Evolutionary conservation across 2,329 filamentous ascomycete species (phyloP).

Genomic region (Sporothrix brasiliensis): DNA sequence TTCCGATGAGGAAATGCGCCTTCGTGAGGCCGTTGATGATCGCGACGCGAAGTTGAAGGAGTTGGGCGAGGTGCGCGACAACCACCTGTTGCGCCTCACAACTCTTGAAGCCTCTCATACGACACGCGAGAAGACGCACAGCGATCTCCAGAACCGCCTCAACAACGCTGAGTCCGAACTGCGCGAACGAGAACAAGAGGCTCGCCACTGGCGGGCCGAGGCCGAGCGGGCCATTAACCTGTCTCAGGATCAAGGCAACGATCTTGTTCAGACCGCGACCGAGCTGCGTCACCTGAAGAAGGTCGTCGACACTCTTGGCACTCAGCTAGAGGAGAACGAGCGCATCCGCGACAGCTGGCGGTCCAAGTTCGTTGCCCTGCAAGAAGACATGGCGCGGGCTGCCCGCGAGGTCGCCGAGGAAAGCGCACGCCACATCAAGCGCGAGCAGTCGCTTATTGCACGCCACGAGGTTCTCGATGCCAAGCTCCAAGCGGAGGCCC

Average conservation of each 20-base stretch:
- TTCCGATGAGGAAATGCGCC: constrained; percentile 71
- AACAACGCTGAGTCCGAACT: constrained; percentile 59
- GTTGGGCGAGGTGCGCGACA: constrained; percentile 59
- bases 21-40: constrained; percentile 68
- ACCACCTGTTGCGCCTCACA: constrained; percentile 64
- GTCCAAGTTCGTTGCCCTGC: constrained; percentile 78
- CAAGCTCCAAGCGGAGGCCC: constrained; percentile 72
- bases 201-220: constrained; percentile 63
- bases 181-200: constrained; percentile 58
- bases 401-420: constrained; percentile 81
- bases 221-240: constrained; percentile 61
- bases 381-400: constrained; percentile 81
- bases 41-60: constrained; percentile 67
- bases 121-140: constrained; percentile 57
- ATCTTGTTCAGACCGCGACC: constrained; percentile 53
- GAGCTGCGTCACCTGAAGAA: constrained; percentile 75
- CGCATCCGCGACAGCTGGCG: constrained; percentile 82
- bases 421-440: constrained; percentile 75
- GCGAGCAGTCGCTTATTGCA: constrained; percentile 76
- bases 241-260: constrained; percentile 53
- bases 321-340: constrained; percentile 83
- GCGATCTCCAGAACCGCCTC: constrained; percentile 60
- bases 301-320: constrained; percentile 71
- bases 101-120: constrained; percentile 69
- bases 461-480: constrained; percentile 79